Base-by-base conservation (phyloP, 2,329 filamentous ascomycete genomes). In the Pseudogymnoascus sp. region DNA sequence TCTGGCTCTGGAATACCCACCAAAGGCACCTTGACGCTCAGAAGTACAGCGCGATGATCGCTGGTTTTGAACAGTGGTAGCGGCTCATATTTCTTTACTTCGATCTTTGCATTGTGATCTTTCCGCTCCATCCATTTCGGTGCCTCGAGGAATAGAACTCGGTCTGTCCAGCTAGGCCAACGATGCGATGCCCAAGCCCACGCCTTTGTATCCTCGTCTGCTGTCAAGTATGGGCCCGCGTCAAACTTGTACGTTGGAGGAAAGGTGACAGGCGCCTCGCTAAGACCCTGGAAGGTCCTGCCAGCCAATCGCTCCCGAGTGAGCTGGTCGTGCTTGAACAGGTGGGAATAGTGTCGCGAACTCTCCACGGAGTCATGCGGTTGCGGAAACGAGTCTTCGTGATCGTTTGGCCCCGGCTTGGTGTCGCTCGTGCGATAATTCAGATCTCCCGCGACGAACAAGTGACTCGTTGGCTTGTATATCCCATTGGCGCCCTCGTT, bases 241-340 rank as follows among this genome's bases (percentile, higher is more conserved):
- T 82, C 80, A 73, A 94, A 95, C 75, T 99, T 99, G 80, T 99
- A 99, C 0, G 94, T 97, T 0, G 94, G 94, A 1, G 92, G 89
- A 70, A 97, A 99, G 3, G 74, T 75, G 63, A 97, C 85, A 0
- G 82, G 78, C 0, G 86, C 83, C 76, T 99, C 94, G 8, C 78
- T 77, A 35, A 99, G 78, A 4, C 90, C 87, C 66, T 97, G 92
- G 23, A 96, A 77, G 2, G 90, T 91, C 14, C 86, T 82, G 0
- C 86, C 85, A 0, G 86, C 85, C 4, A 75, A 75, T 60, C 84
- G 84, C 75, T 97, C 92, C 58, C 83, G 80, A 2, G 78, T 86
- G 22, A 97, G 82, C 75, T 99, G 94, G 74, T 99, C 94, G 2
- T 84, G 78, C 30, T 81, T 75, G 39, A 96, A 80, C 63, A 95